Base-by-base conservation (phyloP, 129 eudicot species). In the Flaveria trinervia region DNA sequence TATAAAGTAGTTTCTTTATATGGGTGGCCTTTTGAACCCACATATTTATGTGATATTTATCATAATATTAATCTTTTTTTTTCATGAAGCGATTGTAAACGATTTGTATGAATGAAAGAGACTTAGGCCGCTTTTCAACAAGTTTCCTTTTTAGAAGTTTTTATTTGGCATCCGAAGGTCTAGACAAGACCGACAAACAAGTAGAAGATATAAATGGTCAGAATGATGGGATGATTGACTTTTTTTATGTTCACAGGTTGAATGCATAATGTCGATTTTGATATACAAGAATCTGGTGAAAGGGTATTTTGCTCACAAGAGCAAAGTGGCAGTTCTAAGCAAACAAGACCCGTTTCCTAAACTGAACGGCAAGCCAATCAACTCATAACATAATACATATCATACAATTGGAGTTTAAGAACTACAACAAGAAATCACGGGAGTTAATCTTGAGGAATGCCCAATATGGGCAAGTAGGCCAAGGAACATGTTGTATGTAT, bases 301-400 rank as follows among this genome's bases (percentile, higher is more conserved):
- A 78, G 98, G 98, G 76, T 93, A 93, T 85, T 93, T 93, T 70
- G 98, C 97, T 23, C 98, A 93, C 92, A 90, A 93, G 85, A 90
- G 96, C 75, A 93, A 93, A 86, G 97, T 93, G 50, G 97, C 82
- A 13, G 98, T 93, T 83, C 71, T 93, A 55, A 93, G 98, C 88
- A 93, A 93, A 55, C 98, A 93, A 62, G 98, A 93, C 43, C 98
- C 98, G 17, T 93, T 93, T 70, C 98, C 98, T 7, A 93, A 85
- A 74, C 78, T 93, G 73, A 87, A 85, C 7, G 97, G 98, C 66
- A 93, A 90, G 80, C 97, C 98, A 57, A 93, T 93, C n/a, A 85
- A 64, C 61, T 83, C 93, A 0, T 93, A 88, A 77, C 54, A 30
- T 44, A 28, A 28, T 3, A 8, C 59, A 16, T n/a, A 5, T 52